Evolutionary conservation across 2,329 filamentous ascomycete genomes (phyloP), one percentile per base, ranked within the genome.

Genomic region (Cercospora janseana): DNA sequence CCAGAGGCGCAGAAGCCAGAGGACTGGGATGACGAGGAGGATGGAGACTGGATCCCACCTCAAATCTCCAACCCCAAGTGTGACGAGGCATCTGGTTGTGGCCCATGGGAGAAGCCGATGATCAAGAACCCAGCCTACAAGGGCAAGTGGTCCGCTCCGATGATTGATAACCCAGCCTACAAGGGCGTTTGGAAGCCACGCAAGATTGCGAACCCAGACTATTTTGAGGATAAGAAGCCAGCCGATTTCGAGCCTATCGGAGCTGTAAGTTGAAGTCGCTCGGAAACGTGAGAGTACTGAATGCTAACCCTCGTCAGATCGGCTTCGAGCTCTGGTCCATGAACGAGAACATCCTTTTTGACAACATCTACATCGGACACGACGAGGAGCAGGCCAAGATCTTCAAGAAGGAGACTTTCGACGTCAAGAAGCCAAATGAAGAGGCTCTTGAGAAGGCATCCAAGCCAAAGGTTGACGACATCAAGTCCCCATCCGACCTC

Each of bases 291-390:
- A 2, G 10, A 40, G 20, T 13, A 13, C 24, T 6, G 20, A 29
- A 3, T 40, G 47, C 58, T 63, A 43, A 63, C 37, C 12, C 24
- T 18, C 12, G 9, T 15, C 37, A 90, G 87, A 91, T 97, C 75
- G 93, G 93, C 65, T 97, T 97, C 68, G 93, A 98, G 75, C 92
- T 98, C 76, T 98, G 93, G 93, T 97, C 93, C 66, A 98, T 98
- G 93, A 92, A 96, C 77, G 95, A 85, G 72, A 87, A 96, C 69
- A 97, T 98, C 64, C 86, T 96, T 66, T 97, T 98, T 66, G 89
- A 97, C 83, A 98, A 98, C 85, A 94, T 98, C 79, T 98, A 97
- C 82, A 90, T 98, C 70, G 93, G 93, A 58, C 93, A 98, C 83
- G 97, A 92, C 15, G 72, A 93, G 62, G 89, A 89, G 68, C 93